These are phyloP conservation scores for Paralagenidium karlingii DNA, from an alignment of 352 stramenopile species.

Conservation along the genomic window DNA sequence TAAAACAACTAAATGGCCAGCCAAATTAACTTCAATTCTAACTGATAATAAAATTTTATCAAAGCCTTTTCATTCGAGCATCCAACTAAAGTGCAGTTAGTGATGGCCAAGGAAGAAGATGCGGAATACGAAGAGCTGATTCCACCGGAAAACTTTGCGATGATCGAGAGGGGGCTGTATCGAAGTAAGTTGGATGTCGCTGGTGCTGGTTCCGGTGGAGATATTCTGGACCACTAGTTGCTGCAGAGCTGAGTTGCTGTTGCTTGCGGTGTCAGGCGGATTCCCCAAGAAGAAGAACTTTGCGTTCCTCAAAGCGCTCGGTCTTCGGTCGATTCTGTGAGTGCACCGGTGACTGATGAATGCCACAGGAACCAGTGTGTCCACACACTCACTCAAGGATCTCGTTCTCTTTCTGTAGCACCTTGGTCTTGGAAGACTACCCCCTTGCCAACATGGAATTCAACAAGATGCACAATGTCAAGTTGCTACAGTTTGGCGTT, in stretches of 20 bases:
- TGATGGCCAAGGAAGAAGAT: constrained; percentile 26
- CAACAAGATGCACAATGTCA: constrained; percentile 67
- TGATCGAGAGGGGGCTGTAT: constrained; percentile 81
- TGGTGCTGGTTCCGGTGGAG: not conserved
- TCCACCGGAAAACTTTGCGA: constrained; percentile 79
- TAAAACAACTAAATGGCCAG: not conserved
- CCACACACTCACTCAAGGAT: not conserved
- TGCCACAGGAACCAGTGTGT: not conserved
- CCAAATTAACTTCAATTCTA: not conserved
- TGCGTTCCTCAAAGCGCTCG: constrained; percentile 64
- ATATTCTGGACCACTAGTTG: not conserved
- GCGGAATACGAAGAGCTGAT: constrained; percentile 75
- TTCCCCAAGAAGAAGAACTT: constrained; percentile 88
- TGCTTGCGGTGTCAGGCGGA: constrained; percentile 16
- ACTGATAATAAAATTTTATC: constrained; percentile 1
- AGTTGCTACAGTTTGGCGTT: constrained; percentile 73
- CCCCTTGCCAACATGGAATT: constrained; percentile 70
- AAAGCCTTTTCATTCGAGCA: too few relatives aligned
- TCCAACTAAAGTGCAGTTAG: constrained; percentile 2
- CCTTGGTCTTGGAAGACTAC: constrained; percentile 80
- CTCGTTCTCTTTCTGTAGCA: too few relatives aligned
- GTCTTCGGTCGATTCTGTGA: constrained; percentile 70
- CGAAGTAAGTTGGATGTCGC: constrained; percentile 26
- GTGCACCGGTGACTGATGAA: not conserved
- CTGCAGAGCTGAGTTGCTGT: not conserved